These are phyloP conservation scores for Penicillium glabrum DNA, from an alignment of 2,329 filamentous ascomycete genomes.

Conservation along the genomic window DNA sequence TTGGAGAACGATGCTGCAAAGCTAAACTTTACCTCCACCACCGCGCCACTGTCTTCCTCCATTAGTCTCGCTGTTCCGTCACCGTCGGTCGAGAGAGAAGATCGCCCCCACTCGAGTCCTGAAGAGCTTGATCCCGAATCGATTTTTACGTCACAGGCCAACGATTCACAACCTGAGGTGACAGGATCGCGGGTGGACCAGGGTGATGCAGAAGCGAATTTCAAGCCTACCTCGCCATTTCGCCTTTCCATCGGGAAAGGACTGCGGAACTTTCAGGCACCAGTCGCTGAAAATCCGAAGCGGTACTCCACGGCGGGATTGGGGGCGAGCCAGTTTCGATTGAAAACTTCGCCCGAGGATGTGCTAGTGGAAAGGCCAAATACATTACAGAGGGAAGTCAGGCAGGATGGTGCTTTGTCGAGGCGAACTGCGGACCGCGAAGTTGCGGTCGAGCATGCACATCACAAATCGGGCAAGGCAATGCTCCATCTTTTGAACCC, in stretches of 20 bases:
- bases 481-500: conserved; percentile 60
- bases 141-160: conserved; percentile 24
- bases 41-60: conserved; percentile 25
- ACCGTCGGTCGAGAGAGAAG: conserved; percentile 25
- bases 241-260: conserved; percentile 36
- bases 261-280: conserved; percentile 21
- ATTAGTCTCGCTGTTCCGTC: conserved; percentile 29
- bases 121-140: conserved; percentile 26
- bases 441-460: conserved; percentile 23
- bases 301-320: conserved; percentile 27
- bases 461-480: conserved; percentile 46
- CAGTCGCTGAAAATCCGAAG: conserved; percentile 27
- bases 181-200: conserved; percentile 21
- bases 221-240: conserved; percentile 37
- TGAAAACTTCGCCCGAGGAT: conserved; percentile 31
- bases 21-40: conserved; percentile 21
- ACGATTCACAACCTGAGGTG: conserved; percentile 28
- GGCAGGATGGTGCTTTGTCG: conserved; percentile 18
- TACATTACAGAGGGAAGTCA: conserved; percentile 26
- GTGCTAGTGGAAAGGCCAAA: conserved; percentile 22
- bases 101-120: conserved; percentile 32
- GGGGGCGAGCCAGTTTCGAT: conserved; percentile 26
- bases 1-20: conserved; percentile 27
- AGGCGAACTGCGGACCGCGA: conserved; percentile 32
- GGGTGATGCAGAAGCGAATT: conserved; percentile 26